These are phyloP conservation scores for Ichthyophthirius multifiliis DNA, from an alignment of 169 alveolate species.

Conservation along the genomic window DNA sequence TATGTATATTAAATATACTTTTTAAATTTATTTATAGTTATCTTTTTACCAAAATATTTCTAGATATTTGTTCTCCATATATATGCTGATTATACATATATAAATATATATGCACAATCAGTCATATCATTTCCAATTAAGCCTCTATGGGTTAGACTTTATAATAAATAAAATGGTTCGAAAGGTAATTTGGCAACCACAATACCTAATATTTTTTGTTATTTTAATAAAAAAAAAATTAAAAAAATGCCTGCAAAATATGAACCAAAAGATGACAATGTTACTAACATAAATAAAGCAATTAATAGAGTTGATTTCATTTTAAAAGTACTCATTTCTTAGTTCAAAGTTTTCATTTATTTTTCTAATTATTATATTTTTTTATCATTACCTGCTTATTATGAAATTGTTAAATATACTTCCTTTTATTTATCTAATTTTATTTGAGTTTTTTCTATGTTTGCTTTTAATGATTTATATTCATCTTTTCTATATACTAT, in stretches of 20 bases:
- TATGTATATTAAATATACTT: too few species aligned
- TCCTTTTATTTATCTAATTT: conserved; percentile 33
- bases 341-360: conserved; percentile 16
- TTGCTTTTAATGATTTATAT: conserved; percentile 11
- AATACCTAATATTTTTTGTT: conserved; percentile 22
- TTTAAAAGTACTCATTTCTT: conserved; percentile 38
- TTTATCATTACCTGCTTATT: conserved; percentile 19
- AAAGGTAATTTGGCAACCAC: conserved; percentile 78
- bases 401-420: not conserved
- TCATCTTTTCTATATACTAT: conserved; percentile 33
- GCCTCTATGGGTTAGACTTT: conserved; percentile 66
- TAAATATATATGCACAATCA: conserved; percentile 71
- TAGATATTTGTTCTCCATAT: conserved; percentile 54
- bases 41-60: conserved; percentile 50
- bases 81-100: conserved; percentile 53
- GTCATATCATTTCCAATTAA: conserved; percentile 61
- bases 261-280: conserved; percentile 47
- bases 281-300: conserved; percentile 62
- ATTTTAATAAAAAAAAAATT: not conserved
- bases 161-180: conserved; percentile 57
- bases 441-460: conserved; percentile 17
- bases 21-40: too few species aligned
- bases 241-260: conserved; percentile 33
- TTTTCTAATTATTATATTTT: conserved; percentile 23
- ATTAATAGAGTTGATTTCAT: conserved; percentile 66